Base-by-base conservation (phyloP, 805 yeast species). In the Alloascoidea africana region DNA sequence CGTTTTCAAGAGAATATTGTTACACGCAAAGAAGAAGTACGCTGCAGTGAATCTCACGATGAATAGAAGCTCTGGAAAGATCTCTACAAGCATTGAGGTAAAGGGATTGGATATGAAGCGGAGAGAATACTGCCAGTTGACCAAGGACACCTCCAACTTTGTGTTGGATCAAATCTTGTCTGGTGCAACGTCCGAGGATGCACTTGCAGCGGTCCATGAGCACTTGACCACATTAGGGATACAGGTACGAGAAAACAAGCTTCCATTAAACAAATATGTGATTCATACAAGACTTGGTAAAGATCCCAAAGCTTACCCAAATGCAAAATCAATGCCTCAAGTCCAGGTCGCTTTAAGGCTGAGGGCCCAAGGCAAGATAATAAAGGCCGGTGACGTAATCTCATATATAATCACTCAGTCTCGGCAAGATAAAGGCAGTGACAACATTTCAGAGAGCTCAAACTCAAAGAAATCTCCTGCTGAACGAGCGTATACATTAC, bases 91-190 rank as follows among this genome's bases (percentile, higher is more conserved):
- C 14, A 63, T 89, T 44, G 96, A 91, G 56, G 95, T 89, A 34
- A 91, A 91, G 55, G 99, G 99, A 51, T 68, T 91, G 36, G 99
- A 91, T 63, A 78, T 91, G 94, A 76, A 73, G 52, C 86, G 98
- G 57, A 84, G 99, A 65, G 99, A 91, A 58, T 91, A 71, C 55
- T 85, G 96, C 61, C 94, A 86, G 36, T 60, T 91, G 36, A 84
- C 97, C 1, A 91, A 87, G 54, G 94, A 89, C 39, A 72, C 82
- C 4, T 85, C 96, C 1, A 72, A 75, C 4, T 76, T 66, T 54
- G 82, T 84, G 4, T 65, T 91, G 48, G 65, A 78, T 46, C 73
- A 78, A 44, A 61, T 89, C 34, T 63, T 89, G 15, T 69, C 81
- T 5, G 85, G 79, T 44, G 59, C 62, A 17, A 95, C 84, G 44